A percentile compares a stretch with the other conserved stretches of the same genome.
These are phyloP conservation scores for Hymenoscyphus occultus DNA, from an alignment of 2,329 filamentous ascomycete genomes.

Conservation along the genomic window DNA sequence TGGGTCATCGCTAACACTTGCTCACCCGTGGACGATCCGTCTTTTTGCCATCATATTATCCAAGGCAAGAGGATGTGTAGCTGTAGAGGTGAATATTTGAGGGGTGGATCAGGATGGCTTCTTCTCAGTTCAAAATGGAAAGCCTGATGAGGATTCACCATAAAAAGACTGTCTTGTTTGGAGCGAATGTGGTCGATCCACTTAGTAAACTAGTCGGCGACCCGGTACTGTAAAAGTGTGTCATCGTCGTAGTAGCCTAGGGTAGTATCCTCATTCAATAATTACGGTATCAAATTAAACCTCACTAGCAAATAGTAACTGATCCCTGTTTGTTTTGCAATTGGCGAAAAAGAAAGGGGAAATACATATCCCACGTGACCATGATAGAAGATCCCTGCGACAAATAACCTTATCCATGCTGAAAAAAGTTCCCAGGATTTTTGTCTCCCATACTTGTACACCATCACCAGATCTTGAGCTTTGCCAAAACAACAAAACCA, in stretches of 20 bases:
- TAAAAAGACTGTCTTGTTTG: neutral
- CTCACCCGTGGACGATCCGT: too few relatives aligned
- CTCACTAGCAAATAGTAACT: too few relatives aligned
- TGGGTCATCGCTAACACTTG: too few relatives aligned
- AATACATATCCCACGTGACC: neutral
- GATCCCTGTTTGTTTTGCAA: neutral
- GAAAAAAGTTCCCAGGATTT: conserved; percentile 1
- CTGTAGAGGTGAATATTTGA: too few relatives aligned
- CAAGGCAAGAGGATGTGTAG: too few relatives aligned
- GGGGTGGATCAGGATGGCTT: too few relatives aligned
- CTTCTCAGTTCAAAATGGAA: neutral
- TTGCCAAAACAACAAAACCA: conserved; percentile 13
- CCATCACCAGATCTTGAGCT: conserved; percentile 1
- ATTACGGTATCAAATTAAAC: too few relatives aligned
- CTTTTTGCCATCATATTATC: too few relatives aligned
- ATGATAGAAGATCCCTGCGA: neutral
- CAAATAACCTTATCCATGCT: neutral
- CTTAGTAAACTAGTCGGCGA: neutral
- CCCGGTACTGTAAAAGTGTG: neutral
- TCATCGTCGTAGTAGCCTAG: too few relatives aligned
- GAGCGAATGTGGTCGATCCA: neutral
- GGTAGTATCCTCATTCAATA: too few relatives aligned
- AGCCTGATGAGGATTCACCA: neutral
- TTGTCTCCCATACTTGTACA: neutral
- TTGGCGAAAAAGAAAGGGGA: neutral